phyloP scores from a whole-genome alignment of 2,329 filamentous ascomycete genomes.

The Aureobasidium sp. region DNA sequence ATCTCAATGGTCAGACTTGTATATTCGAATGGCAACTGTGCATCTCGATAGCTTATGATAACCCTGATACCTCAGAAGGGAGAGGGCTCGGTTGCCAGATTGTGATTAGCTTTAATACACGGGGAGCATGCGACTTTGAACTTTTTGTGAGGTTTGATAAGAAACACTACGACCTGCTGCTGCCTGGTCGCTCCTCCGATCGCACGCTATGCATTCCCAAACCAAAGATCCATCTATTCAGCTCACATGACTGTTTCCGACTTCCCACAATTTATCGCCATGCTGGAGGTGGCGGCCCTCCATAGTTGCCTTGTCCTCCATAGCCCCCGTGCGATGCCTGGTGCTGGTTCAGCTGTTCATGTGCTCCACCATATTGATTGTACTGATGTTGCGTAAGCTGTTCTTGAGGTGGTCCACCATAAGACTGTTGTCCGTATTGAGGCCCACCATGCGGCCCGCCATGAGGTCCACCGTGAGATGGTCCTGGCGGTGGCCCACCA shows the following conservation, averaged over 20 bases:
- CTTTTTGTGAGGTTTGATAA: background rate
- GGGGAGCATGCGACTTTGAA: background rate
- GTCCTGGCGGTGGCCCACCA: constrained; percentile 5
- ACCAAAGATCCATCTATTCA: background rate
- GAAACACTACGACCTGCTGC: background rate
- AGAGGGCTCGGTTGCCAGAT: no score
- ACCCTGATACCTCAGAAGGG: no score
- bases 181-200: background rate
- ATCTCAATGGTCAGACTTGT: no score
- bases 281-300: constrained; percentile 22
- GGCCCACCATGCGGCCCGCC: background rate
- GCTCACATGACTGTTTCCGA: background rate
- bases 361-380: constrained; percentile 14
- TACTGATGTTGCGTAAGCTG: constrained; percentile 13
- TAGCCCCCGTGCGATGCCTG: constrained; percentile 12
- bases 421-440: constrained; percentile 7
- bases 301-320: constrained; percentile 18
- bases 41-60: no score
- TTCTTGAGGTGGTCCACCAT: constrained; percentile 3
- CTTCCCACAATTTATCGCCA: constrained; percentile 22
- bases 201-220: constrained; percentile 3
- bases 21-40: no score
- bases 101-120: no score
- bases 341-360: constrained; percentile 1
- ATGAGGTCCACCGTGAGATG: background rate